Evolutionary conservation across 768 basidiomycete species (phyloP).

Genomic region (Calocybe indica): DNA sequence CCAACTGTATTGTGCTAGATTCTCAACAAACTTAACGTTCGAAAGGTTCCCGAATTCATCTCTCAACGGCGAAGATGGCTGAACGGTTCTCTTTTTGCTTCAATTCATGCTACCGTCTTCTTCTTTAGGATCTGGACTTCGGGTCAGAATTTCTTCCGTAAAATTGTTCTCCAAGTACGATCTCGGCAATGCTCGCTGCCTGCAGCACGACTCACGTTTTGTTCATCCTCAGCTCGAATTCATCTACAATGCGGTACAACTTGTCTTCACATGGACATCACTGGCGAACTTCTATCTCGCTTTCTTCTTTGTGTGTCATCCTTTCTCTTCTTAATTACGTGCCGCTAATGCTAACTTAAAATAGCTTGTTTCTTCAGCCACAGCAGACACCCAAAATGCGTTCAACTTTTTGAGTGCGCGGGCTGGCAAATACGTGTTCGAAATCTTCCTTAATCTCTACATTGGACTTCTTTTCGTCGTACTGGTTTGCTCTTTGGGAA

Average conservation of each 20-base stretch:
- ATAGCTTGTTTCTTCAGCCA: slow-evolving; percentile 80
- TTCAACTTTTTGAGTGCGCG: slow-evolving; percentile 78
- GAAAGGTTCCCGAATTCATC: slow-evolving; percentile 84
- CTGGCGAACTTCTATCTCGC: slow-evolving; percentile 92
- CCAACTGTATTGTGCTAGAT: neutral
- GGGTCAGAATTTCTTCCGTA: slow-evolving; percentile 85
- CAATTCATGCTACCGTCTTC: slow-evolving; percentile 88
- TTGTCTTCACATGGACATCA: slow-evolving; percentile 92
- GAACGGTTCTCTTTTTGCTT: slow-evolving; percentile 89
- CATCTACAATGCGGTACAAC: slow-evolving; percentile 84
- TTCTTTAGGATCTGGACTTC: slow-evolving; percentile 86
- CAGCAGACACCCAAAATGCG: slow-evolving; percentile 44
- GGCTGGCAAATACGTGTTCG: slow-evolving; percentile 68
- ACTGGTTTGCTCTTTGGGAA: slow-evolving; percentile 84
- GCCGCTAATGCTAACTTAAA: slow-evolving; percentile 13
- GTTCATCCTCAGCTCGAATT: slow-evolving; percentile 61
- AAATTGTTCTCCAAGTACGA: slow-evolving; percentile 61
- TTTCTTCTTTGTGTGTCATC: slow-evolving; percentile 79
- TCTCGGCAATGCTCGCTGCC: slow-evolving; percentile 1
- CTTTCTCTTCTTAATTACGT: slow-evolving; percentile 9
- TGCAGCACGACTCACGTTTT: neutral
- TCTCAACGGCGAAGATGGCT: slow-evolving; percentile 89
- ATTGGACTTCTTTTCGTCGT: slow-evolving; percentile 80
- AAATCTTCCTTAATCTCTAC: slow-evolving; percentile 77
- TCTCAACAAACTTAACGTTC: slow-evolving; percentile 2